Evolutionary conservation across 495 filamentous ascomycete genomes (phyloP), one percentile per base, ranked within the genome.

Genomic region (Acidomyces sp.): DNA sequence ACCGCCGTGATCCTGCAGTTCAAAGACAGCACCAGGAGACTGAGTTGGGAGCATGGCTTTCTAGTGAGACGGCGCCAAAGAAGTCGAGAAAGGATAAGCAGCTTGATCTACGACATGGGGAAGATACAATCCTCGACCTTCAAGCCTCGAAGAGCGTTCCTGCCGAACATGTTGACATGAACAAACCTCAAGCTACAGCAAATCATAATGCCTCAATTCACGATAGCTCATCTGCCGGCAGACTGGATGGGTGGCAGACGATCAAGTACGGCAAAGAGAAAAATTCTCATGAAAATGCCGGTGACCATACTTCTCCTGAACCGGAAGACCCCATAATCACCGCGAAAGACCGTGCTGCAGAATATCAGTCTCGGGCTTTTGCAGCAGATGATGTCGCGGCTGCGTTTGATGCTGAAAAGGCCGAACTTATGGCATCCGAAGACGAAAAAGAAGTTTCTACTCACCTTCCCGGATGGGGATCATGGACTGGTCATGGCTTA

Each of bases 401-500:
- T 24, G 78, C 84, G 34, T 95, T 97, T 56, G 70, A 73, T 43
- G 66, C 70, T 20, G 90, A 95, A 49, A 95, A 97, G 57, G 65
- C 68, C 15, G 75, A 78, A 42, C 66, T 70, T 6, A 67, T 76
- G 25, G 71, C 74, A 26, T 82, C 85, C 3, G 85, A 96, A 56
- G 88, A 79, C 48, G 84, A 93, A 43, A 75, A 94, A 59, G 67
- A 84, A 21, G 61, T 86, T 16, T 85, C 92, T 57, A 80, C 81
- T 38, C 85, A 83, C 0, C 68, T 97, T 2, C 84, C 85, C 1
- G 90, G 90, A 37, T 97, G 90, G 90, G 90, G 90, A 45, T 74
- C 62, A 60, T 86, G 90, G 90, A 69, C 77, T 7, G 90, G 90
- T 34, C 75, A 78, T 21, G 90, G 88, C 4, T 62, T 96, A 27